Evolutionary conservation across 805 yeast genomes (phyloP), one percentile per base, ranked within the genome.

Genomic region (Wickerhamiella musiphila): DNA sequence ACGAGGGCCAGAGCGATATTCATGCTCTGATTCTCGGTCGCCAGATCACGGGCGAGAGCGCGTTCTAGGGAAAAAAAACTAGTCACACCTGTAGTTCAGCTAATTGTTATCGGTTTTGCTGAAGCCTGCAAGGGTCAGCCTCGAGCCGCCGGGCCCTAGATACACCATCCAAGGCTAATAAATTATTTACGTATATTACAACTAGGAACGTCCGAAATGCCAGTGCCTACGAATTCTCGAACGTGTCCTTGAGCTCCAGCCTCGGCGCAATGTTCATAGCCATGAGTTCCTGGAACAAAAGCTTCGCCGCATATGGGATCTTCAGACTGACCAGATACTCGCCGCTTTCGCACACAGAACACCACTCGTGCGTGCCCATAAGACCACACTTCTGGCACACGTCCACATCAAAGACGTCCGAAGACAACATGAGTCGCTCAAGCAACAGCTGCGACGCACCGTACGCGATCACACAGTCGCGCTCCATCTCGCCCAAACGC

Each of bases 251-350:
- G 41, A 90, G 58, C 54, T 73, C 77, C 53, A 90, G 65, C 48
- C 96, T 70, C 42, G 98, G 98, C 3, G 98, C 96, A 52, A 90
- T 90, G 56, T 90, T 90, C 98, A 90, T 90, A n/a, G 95, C 79
- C 51, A 90, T 64, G 45, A 90, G 66, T 55, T 90, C 98, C 62
- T 90, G 98, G 81, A 90, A 90, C 47, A 90, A 61, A 47, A 90
- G 63, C 57, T 90, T 90, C 30, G 98, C 98, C n/a, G 98, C 98
- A 49, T 90, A 90, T 5, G 98, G 98, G 51, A 90, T 84, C 6
- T 93, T 84, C 94, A 90, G 84, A 50, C 76, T 78, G 41, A 82
- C 74, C 31, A 86, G 74, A 35, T 72, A 57, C 53, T 86, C 95
- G 18, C 86, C 71, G 40, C 81, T 73, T 60, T 78, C 78, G 65